These are phyloP conservation scores for Fraxinus dipetala DNA, from an alignment of 305 asterid species.

Conservation along the genomic window DNA sequence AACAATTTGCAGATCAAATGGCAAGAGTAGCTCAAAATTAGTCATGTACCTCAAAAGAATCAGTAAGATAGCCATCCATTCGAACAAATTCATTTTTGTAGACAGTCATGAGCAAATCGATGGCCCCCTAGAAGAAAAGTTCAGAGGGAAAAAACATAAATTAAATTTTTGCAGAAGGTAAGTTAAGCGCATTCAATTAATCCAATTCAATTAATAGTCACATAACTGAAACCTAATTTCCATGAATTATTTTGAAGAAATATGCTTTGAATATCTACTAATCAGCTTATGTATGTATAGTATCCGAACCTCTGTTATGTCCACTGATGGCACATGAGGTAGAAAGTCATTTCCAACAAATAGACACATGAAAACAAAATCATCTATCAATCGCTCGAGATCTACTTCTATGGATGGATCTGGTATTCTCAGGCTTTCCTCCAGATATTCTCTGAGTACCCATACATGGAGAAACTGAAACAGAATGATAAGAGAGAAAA, in stretches of 20 bases:
- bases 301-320: conserved; percentile 51
- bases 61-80: conserved; percentile 62
- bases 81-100: conserved; percentile 48
- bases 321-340: conserved; percentile 59
- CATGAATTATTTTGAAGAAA: not conserved
- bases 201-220: not conserved
- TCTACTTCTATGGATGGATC: conserved; percentile 35
- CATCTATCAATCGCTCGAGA: conserved; percentile 54
- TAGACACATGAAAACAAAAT: conserved; percentile 56
- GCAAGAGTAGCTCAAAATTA: not conserved
- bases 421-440: conserved; percentile 40
- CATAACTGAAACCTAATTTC: not conserved
- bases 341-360: conserved; percentile 66
- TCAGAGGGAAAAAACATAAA: conserved; percentile 15
- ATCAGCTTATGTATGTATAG: conserved; percentile 9
- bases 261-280: not conserved
- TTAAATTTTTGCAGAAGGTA: not conserved
- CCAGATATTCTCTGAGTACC: conserved; percentile 56
- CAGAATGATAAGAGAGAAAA: conserved; percentile 3
- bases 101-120: conserved; percentile 48
- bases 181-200: not conserved
- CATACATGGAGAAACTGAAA: conserved; percentile 51
- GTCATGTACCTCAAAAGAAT: conserved; percentile 42
- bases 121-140: conserved; percentile 46
- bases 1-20: not conserved